Percentiles rank a stretch among this genome's conserved stretches.
Conservation (phyloP, 2,329 filamentous ascomycete species). For the Tolypocladium nubicola region DNA sequence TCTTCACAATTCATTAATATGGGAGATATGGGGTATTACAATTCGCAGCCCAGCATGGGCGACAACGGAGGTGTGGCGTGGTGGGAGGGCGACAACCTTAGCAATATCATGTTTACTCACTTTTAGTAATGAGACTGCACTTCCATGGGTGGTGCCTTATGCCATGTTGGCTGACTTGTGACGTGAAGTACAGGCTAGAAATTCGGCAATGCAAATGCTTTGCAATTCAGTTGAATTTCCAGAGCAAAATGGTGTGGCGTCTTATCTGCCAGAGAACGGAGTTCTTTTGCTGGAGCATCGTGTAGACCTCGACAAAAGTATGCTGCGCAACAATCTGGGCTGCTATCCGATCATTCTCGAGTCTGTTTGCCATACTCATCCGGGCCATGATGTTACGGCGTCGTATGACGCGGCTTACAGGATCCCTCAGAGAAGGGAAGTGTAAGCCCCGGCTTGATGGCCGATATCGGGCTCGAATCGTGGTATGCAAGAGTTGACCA, state of each 20-base stretch:
- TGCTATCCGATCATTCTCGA: too few species aligned
- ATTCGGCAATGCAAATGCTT: neutral
- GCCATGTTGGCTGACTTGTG: neutral
- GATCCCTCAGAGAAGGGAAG: too few species aligned
- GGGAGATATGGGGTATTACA: conserved; percentile 22
- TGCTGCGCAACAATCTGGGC: too few species aligned
- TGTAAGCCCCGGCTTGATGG: too few species aligned
- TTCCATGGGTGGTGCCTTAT: neutral
- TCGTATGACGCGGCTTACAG: too few species aligned
- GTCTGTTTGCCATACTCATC: too few species aligned
- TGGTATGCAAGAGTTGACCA: neutral
- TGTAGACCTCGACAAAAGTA: too few species aligned
- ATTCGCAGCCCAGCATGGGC: conserved; percentile 14
- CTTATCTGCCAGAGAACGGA: neutral
- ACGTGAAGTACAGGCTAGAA: neutral
- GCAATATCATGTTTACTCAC: conserved; percentile 27
- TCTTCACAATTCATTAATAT: conserved; percentile 27
- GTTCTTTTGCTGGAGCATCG: too few species aligned
- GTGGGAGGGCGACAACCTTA: conserved; percentile 29
- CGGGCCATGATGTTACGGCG: too few species aligned
- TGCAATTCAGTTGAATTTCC: too few species aligned
- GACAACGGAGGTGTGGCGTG: conserved; percentile 19
- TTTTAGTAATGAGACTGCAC: conserved; percentile 15
- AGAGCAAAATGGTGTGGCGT: neutral
- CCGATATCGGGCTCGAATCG: neutral